A percentile compares a stretch with the other conserved stretches of the same genome.
phyloP scores from a whole-genome alignment of 2,329 filamentous ascomycete species.

The Penicillium sp. region DNA sequence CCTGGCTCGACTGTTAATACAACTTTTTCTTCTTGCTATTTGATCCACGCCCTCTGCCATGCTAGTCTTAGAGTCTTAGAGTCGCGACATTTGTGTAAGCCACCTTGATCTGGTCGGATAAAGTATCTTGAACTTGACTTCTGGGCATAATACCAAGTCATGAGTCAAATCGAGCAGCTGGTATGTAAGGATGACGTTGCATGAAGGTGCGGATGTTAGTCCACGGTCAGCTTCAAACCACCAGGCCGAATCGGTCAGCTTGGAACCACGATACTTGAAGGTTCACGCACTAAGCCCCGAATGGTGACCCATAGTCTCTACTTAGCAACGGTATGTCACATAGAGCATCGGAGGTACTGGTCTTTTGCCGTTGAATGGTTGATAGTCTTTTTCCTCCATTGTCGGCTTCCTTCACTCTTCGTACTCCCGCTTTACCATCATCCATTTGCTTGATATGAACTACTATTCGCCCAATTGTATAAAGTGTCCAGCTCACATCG shows the following conservation, averaged over 20 bases:
- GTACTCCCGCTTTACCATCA: neutral
- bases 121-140: too few relatives aligned
- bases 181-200: neutral
- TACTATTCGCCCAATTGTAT: neutral
- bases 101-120: too few relatives aligned
- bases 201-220: neutral
- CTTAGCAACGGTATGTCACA: neutral
- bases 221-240: neutral
- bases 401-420: neutral
- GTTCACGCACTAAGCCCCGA: neutral
- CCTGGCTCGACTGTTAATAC: neutral
- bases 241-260: neutral
- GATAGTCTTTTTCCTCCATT: neutral
- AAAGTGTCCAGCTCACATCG: neutral
- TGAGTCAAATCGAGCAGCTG: neutral
- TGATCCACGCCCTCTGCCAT: too few relatives aligned
- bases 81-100: too few relatives aligned
- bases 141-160: too few relatives aligned
- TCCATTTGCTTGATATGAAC: neutral
- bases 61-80: too few relatives aligned
- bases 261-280: neutral
- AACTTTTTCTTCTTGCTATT: neutral
- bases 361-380: neutral
- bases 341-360: neutral
- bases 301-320: neutral